Evolutionary conservation across 2,329 filamentous ascomycete genomes (phyloP).

Genomic region (Penicillium brevicompactum): DNA sequence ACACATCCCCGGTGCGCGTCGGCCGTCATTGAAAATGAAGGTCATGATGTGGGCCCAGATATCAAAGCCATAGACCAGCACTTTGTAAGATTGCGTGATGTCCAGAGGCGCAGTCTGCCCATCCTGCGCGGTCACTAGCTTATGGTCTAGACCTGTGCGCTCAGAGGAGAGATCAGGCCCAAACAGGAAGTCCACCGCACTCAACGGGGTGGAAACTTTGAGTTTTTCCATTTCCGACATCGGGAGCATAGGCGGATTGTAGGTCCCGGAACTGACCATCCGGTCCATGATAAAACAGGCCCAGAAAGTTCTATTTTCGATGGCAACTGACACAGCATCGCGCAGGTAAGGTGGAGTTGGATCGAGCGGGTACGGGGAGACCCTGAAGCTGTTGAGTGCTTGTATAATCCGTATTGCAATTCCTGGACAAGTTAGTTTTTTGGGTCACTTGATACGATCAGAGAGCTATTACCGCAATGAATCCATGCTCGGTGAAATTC

Average conservation of each 20-base stretch:
- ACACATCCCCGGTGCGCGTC: conserved; percentile 45
- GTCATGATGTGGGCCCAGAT: conserved; percentile 48
- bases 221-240: conserved; percentile 21
- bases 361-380: conserved; percentile 29
- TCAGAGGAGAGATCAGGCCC: conserved; percentile 26
- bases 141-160: conserved; percentile 6
- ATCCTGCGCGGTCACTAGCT: conserved; percentile 2
- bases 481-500: conserved; percentile 50
- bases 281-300: conserved; percentile 51
- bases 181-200: conserved; percentile 42
- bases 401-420: conserved; percentile 47
- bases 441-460: not conserved
- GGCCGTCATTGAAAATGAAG: conserved; percentile 48
- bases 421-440: conserved; percentile 20
- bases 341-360: conserved; percentile 20
- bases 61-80: conserved; percentile 48
- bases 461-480: conserved; percentile 29
- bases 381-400: conserved; percentile 12
- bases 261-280: conserved; percentile 47
- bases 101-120: conserved; percentile 10
- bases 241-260: conserved; percentile 31
- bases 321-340: conserved; percentile 26
- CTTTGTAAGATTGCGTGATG: conserved; percentile 20
- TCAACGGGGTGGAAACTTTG: conserved; percentile 11
- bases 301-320: conserved; percentile 49